These are phyloP conservation scores for Trichoderma erinaceum DNA, from an alignment of 495 filamentous ascomycete genomes.

Conservation along the genomic window DNA sequence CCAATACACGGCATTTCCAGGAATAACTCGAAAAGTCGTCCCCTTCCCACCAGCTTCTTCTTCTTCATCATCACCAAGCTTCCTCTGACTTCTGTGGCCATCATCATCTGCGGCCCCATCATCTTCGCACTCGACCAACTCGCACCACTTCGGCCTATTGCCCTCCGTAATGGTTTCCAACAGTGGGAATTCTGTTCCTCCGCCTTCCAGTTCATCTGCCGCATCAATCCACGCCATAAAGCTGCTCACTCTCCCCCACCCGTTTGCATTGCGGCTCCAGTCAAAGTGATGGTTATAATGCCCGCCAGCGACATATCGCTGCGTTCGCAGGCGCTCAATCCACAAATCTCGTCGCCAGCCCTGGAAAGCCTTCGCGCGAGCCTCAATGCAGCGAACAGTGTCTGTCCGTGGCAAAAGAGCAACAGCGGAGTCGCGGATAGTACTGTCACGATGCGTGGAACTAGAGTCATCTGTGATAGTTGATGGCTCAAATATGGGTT, in stretches of 20 bases:
- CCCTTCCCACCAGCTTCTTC: conserved; percentile 22
- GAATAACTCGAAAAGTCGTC: conserved; percentile 34
- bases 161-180: conserved; percentile 25
- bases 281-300: conserved; percentile 44
- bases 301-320: conserved; percentile 35
- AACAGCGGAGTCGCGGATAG: conserved; percentile 42
- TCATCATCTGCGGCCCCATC: neutral
- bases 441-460: conserved; percentile 26
- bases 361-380: conserved; percentile 35
- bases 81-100: neutral
- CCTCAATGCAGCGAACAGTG: conserved; percentile 39
- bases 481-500: conserved; percentile 37
- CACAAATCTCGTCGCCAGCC: conserved; percentile 42
- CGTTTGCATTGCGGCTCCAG: conserved; percentile 34
- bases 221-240: conserved; percentile 42
- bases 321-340: conserved; percentile 39
- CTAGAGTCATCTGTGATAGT: conserved; percentile 38
- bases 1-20: conserved; percentile 46
- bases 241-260: conserved; percentile 44
- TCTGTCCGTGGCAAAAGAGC: conserved; percentile 39
- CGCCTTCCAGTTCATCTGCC: conserved; percentile 31
- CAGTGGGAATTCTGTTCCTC: conserved; percentile 41
- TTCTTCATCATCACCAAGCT: conserved; percentile 6
- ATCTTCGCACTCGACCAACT: conserved; percentile 35
- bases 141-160: conserved; percentile 33